A percentile compares a stretch with the other conserved stretches of the same genome.
Conservation (phyloP, 805 yeast species). For the Wickerhamomyces silvicola region DNA sequence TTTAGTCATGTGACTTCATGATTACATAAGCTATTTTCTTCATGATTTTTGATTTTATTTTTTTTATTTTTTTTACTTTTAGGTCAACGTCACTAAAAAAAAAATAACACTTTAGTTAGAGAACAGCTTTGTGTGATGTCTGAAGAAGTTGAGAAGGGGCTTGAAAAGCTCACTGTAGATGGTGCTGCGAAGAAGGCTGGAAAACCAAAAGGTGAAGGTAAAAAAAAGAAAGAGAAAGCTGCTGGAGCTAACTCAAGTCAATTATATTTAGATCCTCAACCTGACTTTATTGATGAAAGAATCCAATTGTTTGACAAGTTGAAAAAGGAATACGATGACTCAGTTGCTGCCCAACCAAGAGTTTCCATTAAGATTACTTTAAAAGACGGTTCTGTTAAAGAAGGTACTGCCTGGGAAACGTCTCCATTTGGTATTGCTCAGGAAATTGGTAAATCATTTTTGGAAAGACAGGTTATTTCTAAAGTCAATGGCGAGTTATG, state of each 20-base stretch:
- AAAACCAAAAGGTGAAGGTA: constrained; percentile 23
- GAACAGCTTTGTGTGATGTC: too few relatives aligned
- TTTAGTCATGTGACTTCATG: too few relatives aligned
- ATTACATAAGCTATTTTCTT: too few relatives aligned
- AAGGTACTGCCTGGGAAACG: constrained; percentile 84
- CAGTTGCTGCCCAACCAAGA: constrained; percentile 53
- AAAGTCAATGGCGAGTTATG: constrained; percentile 87
- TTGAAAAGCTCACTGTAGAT: constrained; percentile 9
- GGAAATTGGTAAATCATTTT: constrained; percentile 77
- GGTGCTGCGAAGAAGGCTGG: too few relatives aligned
- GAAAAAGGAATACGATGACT: constrained; percentile 70
- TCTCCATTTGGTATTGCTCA: constrained; percentile 82
- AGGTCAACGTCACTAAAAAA: too few relatives aligned
- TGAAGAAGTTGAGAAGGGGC: too few relatives aligned
- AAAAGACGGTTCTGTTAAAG: constrained; percentile 77
- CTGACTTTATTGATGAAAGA: constrained; percentile 79
- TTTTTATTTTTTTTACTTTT: too few relatives aligned
- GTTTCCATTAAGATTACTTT: constrained; percentile 71
- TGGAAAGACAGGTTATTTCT: constrained; percentile 85
- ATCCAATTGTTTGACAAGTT: constrained; percentile 72
- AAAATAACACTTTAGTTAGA: too few relatives aligned
- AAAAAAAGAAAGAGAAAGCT: constrained; percentile 38
- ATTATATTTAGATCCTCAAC: constrained; percentile 63
- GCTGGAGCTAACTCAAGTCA: constrained; percentile 27
- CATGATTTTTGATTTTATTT: too few relatives aligned